Evolutionary conservation across 2,329 filamentous ascomycete species (phyloP).

Genomic region (Phoma sp.): DNA sequence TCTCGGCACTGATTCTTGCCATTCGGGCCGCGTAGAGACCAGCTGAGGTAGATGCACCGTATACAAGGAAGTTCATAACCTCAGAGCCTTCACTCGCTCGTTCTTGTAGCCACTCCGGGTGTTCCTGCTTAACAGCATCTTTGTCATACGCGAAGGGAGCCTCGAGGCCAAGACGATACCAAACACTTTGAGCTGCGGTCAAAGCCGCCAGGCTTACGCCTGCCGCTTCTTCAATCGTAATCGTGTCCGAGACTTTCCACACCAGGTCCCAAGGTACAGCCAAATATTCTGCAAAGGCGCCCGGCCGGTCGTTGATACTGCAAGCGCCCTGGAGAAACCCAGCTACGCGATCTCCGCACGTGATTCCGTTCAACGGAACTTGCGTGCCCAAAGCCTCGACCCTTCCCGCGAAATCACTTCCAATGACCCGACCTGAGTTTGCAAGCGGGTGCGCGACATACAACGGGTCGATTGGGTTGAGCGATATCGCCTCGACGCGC

Average conservation of each 20-base stretch:
- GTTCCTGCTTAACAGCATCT: constrained; percentile 11
- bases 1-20: constrained; percentile 27
- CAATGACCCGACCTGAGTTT: too few species aligned
- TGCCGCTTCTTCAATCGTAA: constrained; percentile 50
- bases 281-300: constrained; percentile 56
- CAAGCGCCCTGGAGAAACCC: constrained; percentile 55
- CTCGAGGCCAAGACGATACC: constrained; percentile 45
- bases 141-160: constrained; percentile 43
- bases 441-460: too few species aligned
- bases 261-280: constrained; percentile 46
- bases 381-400: background rate
- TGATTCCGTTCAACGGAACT: constrained; percentile 20
- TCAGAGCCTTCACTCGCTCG: background rate
- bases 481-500: too few species aligned
- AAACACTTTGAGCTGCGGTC: constrained; percentile 54
- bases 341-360: constrained; percentile 44
- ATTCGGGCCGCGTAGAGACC: constrained; percentile 45
- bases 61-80: constrained; percentile 35
- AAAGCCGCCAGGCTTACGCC: constrained; percentile 52
- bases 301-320: constrained; percentile 52
- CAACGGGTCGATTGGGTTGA: too few species aligned
- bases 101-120: constrained; percentile 16
- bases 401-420: too few species aligned
- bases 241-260: constrained; percentile 44
- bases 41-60: constrained; percentile 45